These are phyloP conservation scores for Avena sativa DNA, from an alignment of 176 grass and related monocot species.

Conservation along the genomic window DNA sequence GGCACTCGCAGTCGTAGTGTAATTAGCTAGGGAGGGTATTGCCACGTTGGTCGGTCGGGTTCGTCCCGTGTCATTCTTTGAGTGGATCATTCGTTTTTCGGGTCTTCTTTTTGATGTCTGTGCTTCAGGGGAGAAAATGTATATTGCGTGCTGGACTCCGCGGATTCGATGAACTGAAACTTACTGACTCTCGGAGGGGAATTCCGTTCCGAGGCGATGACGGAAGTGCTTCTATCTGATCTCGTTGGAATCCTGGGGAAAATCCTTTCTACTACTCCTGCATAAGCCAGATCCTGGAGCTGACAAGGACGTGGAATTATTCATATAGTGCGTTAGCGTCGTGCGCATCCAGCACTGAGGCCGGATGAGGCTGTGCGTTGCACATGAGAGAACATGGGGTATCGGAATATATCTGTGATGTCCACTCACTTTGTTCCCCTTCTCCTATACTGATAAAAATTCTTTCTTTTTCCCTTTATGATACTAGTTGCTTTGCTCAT, in stretches of 20 bases:
- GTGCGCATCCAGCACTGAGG: conserved; percentile 5
- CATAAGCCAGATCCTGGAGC: not conserved
- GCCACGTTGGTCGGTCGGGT: not conserved
- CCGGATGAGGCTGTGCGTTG: conserved; percentile 1
- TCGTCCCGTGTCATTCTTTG: conserved; percentile 48
- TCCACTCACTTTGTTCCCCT: not conserved
- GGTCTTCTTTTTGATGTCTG: not conserved
- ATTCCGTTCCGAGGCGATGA: no score
- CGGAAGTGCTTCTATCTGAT: not conserved
- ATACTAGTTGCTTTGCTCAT: not conserved
- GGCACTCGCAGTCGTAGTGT: conserved; percentile 48
- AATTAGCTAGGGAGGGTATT: conserved; percentile 23
- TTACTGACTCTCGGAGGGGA: not conserved
- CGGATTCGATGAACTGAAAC: not conserved
- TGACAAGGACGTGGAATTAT: conserved; percentile 20
- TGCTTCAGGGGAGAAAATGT: conserved; percentile 13
- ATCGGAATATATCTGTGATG: not conserved
- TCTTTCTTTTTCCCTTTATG: not conserved
- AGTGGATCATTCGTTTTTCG: conserved; percentile 20
- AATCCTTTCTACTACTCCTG: not conserved
- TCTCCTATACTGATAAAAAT: not conserved
- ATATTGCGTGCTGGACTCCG: not conserved
- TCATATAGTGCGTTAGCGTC: not conserved
- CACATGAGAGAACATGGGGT: conserved; percentile 30
- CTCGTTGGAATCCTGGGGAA: not conserved